Evolutionary conservation across 352 stramenopile species (phyloP).

Genomic region (Globisporangium nagaii): DNA sequence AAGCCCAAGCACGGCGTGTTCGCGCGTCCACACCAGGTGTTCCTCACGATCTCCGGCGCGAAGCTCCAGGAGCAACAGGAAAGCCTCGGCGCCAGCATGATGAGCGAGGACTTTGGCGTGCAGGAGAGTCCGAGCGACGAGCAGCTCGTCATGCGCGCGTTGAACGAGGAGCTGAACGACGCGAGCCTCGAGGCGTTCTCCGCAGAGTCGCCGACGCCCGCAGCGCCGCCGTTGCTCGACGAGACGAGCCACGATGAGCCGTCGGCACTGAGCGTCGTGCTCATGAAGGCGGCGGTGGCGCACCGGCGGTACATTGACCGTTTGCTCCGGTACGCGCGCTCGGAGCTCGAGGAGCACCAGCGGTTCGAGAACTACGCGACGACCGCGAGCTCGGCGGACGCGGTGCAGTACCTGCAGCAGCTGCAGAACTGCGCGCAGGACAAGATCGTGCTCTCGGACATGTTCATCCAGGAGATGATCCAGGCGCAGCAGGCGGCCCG

Average conservation of each 20-base stretch:
- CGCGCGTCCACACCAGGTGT: constrained; percentile 68
- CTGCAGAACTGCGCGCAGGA: constrained; percentile 82
- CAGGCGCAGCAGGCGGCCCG: constrained; percentile 69
- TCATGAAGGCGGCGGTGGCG: constrained; percentile 48
- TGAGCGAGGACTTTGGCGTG: neutral
- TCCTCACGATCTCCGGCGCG: constrained; percentile 51
- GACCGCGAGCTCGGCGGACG: constrained; percentile 75
- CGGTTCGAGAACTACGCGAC: constrained; percentile 68
- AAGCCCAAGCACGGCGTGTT: constrained; percentile 79
- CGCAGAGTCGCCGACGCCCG: constrained; percentile 18
- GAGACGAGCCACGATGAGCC: constrained; percentile 32
- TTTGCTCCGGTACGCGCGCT: constrained; percentile 55
- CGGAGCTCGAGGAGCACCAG: constrained; percentile 72
- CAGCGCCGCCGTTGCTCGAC: constrained; percentile 12
- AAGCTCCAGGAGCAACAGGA: constrained; percentile 51
- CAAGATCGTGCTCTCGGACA: constrained; percentile 83
- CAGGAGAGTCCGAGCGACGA: constrained; percentile 22
- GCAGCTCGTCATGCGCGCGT: constrained; percentile 17
- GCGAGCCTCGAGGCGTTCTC: constrained; percentile 1
- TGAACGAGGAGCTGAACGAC: constrained; percentile 20
- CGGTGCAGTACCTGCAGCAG: constrained; percentile 83
- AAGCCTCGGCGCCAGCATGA: constrained; percentile 12
- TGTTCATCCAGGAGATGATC: constrained; percentile 85
- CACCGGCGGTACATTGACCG: constrained; percentile 72
- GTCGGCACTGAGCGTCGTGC: constrained; percentile 57